A percentile compares a stretch with the other conserved stretches of the same genome.
These are phyloP conservation scores for Kodamaea suecica DNA, from an alignment of 1,139 yeast species.

Conservation along the genomic window DNA sequence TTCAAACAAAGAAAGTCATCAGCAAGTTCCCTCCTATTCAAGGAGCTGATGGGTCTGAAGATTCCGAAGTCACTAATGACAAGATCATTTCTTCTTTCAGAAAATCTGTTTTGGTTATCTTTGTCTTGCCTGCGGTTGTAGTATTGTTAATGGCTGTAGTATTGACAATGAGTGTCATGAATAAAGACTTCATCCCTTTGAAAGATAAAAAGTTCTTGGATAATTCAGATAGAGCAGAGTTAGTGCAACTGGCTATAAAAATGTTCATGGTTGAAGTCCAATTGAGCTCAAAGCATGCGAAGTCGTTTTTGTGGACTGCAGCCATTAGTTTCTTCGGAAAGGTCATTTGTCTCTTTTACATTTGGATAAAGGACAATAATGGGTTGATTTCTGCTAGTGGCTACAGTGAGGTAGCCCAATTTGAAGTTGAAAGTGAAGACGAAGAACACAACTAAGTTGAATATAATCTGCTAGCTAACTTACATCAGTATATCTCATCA, in stretches of 20 bases:
- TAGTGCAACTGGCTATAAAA: slow-evolving; percentile 4
- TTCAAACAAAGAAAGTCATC: slow-evolving; percentile 29
- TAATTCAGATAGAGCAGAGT: slow-evolving; percentile 1
- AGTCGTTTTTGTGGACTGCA: slow-evolving; percentile 14
- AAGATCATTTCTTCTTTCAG: slow-evolving; percentile 26
- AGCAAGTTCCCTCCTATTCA: slow-evolving; percentile 31
- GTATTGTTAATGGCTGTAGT: slow-evolving; percentile 7
- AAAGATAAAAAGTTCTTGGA: not conserved
- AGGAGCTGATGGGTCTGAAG: slow-evolving; percentile 10
- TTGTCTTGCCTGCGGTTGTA: slow-evolving; percentile 27
- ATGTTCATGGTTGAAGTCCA: slow-evolving; percentile 4
- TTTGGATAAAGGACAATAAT: slow-evolving; percentile 37
- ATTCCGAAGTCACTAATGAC: slow-evolving; percentile 20
- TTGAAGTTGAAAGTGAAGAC: slow-evolving; percentile 23
- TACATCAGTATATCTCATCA: no score
- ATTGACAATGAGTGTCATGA: not conserved
- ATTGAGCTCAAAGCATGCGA: slow-evolving; percentile 1
- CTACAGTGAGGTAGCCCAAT: slow-evolving; percentile 19
- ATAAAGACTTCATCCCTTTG: not conserved
- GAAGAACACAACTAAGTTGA: slow-evolving; percentile 1
- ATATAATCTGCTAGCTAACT: not conserved
- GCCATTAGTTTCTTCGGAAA: slow-evolving; percentile 18
- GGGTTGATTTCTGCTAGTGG: slow-evolving; percentile 23
- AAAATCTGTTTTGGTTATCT: slow-evolving; percentile 28
- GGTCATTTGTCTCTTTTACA: slow-evolving; percentile 25